Conservation (phyloP, 768 basidiomycete genomes). For the Pseudohyphozyma bogoriensis region DNA sequence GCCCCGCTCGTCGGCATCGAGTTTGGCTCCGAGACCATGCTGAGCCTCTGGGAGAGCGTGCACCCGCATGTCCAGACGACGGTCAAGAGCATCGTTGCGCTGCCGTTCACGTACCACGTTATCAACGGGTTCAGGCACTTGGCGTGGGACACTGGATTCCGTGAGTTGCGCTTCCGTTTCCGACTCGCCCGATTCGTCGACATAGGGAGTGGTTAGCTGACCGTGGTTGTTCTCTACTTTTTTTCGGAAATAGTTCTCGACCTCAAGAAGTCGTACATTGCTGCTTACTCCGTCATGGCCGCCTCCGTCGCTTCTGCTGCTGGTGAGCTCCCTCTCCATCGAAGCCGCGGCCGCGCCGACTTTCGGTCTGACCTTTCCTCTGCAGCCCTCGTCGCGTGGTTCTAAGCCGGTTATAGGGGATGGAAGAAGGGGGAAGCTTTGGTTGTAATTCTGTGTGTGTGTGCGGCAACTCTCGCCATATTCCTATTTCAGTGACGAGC, state of each 20-base stretch:
- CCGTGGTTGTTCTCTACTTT: not conserved
- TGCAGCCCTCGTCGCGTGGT: no score
- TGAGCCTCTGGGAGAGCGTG: constrained; percentile 59
- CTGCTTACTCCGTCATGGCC: constrained; percentile 75
- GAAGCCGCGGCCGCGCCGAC: no score
- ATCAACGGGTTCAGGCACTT: constrained; percentile 86
- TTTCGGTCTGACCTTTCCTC: no score
- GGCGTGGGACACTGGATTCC: constrained; percentile 76
- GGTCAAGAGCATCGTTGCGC: constrained; percentile 67
- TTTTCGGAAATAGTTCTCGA: constrained; percentile 63
- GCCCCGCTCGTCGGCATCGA: constrained; percentile 55
- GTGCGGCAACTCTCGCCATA: no score
- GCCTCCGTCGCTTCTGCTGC: constrained; percentile 65
- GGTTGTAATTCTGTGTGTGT: no score
- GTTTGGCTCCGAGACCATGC: constrained; percentile 66
- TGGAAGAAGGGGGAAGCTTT: no score
- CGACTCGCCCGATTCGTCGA: not conserved
- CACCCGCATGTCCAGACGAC: constrained; percentile 68
- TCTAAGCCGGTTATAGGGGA: no score
- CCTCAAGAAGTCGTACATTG: constrained; percentile 65
- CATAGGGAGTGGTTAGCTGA: not conserved
- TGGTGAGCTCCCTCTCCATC: no score
- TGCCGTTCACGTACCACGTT: constrained; percentile 82
- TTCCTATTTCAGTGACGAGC: no score
- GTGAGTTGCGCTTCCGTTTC: constrained; percentile 47